These are phyloP conservation scores for Kwoniella shandongensis DNA, from an alignment of 768 basidiomycete genomes.

Conservation along the genomic window DNA sequence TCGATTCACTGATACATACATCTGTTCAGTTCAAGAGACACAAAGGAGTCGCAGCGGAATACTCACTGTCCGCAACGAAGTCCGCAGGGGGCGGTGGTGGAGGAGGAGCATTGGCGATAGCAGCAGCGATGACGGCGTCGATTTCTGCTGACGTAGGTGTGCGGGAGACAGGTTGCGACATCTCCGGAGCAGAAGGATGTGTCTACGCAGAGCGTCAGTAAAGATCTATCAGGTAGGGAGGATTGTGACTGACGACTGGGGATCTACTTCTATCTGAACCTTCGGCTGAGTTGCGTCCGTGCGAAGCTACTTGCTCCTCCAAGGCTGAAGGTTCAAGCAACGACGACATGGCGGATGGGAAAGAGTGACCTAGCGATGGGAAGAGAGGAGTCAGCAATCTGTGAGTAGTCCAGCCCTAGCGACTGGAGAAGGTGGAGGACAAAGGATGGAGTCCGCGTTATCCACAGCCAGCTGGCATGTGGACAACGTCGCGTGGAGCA, in stretches of 20 bases:
- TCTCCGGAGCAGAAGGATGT: conserved; percentile 7
- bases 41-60: neutral
- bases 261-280: conserved; percentile 15
- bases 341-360: conserved; percentile 6
- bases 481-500: too few relatives aligned
- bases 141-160: conserved; percentile 67
- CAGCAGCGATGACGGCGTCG: conserved; percentile 86
- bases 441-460: too few relatives aligned
- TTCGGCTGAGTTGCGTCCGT: conserved; percentile 4
- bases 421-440: too few relatives aligned
- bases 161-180: conserved; percentile 17
- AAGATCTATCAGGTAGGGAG: neutral
- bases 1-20: conserved; percentile 19
- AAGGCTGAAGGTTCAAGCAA: conserved; percentile 9
- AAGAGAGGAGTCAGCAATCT: neutral
- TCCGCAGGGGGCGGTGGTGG: conserved; percentile 42
- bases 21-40: neutral
- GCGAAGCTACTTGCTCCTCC: neutral
- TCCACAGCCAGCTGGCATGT: too few relatives aligned
- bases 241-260: conserved; percentile 14
- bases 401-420: too few relatives aligned
- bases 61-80: conserved; percentile 50
- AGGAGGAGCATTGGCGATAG: conserved; percentile 70
- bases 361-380: neutral
- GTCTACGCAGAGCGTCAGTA: conserved; percentile 4